Conservation (phyloP, 306 rosid genomes). For the Glycyrrhiza uralensis region DNA sequence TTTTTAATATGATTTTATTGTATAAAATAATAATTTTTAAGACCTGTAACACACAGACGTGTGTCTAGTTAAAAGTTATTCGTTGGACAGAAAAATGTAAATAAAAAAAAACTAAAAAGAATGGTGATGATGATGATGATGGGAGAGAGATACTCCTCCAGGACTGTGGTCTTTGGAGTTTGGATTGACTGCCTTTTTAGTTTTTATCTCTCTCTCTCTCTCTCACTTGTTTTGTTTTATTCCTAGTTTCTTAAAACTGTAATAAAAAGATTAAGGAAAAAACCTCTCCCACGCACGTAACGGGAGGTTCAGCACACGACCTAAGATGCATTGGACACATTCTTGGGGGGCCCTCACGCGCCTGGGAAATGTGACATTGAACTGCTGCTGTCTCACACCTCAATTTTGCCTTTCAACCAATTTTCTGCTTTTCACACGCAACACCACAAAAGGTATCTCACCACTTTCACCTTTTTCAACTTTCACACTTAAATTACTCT, state of each 20-base stretch:
- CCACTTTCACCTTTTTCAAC: conserved; percentile 67
- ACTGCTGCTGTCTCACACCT: conserved; percentile 20
- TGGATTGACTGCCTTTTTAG: conserved; percentile 50
- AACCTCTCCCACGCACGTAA: conserved; percentile 11
- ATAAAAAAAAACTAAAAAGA: neutral
- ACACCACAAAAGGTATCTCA: conserved; percentile 60
- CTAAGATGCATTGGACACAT: neutral
- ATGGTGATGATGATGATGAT: conserved; percentile 33
- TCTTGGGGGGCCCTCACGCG: conserved; percentile 19
- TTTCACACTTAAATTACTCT: conserved; percentile 34
- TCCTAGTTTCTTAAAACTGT: conserved; percentile 21
- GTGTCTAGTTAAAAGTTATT: neutral
- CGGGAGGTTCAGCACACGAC: conserved; percentile 6
- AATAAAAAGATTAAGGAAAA: conserved; percentile 10
- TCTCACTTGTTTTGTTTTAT: conserved; percentile 18
- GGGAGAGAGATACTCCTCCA: conserved; percentile 17
- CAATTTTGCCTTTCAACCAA: conserved; percentile 43
- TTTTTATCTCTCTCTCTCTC: neutral
- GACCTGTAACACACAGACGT: neutral
- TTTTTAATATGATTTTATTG: too few species aligned
- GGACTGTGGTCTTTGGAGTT: conserved; percentile 30
- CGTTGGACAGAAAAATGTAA: conserved; percentile 27
- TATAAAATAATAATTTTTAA: neutral
- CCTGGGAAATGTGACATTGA: conserved; percentile 16
- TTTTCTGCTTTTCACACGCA: conserved; percentile 79